Base-by-base conservation (phyloP, 352 stramenopile genomes). In the Blastocystis sp. region DNA sequence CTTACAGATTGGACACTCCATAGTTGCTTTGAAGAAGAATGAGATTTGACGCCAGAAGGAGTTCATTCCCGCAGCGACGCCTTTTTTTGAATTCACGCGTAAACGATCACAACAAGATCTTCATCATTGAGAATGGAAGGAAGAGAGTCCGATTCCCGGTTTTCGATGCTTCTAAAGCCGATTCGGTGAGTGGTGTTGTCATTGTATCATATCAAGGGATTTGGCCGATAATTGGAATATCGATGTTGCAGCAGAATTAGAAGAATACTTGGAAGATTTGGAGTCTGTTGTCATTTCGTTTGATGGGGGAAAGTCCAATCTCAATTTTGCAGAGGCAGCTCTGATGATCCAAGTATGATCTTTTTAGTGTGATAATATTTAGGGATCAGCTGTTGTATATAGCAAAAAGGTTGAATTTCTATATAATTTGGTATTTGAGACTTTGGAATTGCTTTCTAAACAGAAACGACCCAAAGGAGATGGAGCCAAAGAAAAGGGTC, bases 201-300 rank as follows among this genome's bases (percentile, higher is more conserved):
- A 12, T 32, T 5, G 24, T 11, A 27, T 54, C 12, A 42, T 58
- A n/a, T 29, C 5, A 85, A 95, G 93, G 29, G 93, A 96, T 88
- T 88, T 96, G 89, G 94, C 92, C 69, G 92, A 94, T 89, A 95
- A 95, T 89, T 95, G 92, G 92, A 94, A 95, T 89, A 95, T 96
- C 67, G 92, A 95, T 78, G 78, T 96, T n/a, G 93, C 93, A 24
- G 88, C 91, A 27, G 93, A 95, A 78, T 89, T 96, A 19, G 93
- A 94, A 88, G 92, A 95, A 86, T 96, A 96, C 88, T 91, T 96
- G 63, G 92, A 94, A 86, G 92, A 94, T 69, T 89, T 95, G 71
- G 86, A 89, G 24, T 61, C 54, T 74, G 58, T 89, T 21, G 80
- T 89, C 16, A 90, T 90, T 61, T 88, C 46, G 27, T 89, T 90